Conservation (phyloP, 495 filamentous ascomycete species). For the Hypoxylon perforatum region DNA sequence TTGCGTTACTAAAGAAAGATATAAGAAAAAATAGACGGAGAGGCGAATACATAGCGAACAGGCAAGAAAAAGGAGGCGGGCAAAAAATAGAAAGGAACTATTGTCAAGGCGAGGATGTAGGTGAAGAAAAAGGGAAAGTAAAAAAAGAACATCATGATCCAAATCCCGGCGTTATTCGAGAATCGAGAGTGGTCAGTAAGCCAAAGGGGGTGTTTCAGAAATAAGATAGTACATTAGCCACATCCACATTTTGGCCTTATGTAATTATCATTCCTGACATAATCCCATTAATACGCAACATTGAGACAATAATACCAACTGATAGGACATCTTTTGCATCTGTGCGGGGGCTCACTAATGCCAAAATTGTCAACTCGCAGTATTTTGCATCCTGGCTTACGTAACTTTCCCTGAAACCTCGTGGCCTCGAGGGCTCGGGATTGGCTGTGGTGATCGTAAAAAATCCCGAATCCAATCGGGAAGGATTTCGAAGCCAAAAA, state of each 20-base stretch:
- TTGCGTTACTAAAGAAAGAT: not conserved
- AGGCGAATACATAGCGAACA: too few species aligned
- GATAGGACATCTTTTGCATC: not conserved
- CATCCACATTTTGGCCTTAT: not conserved
- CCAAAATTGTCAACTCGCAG: constrained; percentile 4
- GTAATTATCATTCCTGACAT: constrained; percentile 12
- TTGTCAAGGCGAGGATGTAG: constrained; percentile 3
- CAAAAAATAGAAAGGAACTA: not conserved
- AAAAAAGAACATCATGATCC: constrained; percentile 10
- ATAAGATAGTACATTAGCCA: not conserved
- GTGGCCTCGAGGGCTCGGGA: constrained; percentile 28
- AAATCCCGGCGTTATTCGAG: not conserved
- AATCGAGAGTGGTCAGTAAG: not conserved
- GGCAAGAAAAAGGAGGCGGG: not conserved
- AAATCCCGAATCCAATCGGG: constrained; percentile 43
- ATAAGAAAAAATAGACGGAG: constrained; percentile 4
- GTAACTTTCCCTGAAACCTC: constrained; percentile 37
- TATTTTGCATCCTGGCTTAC: constrained; percentile 16
- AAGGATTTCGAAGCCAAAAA: constrained; percentile 35
- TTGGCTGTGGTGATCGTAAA: constrained; percentile 29
- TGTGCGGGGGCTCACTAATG: not conserved
- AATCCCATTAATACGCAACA: too few species aligned
- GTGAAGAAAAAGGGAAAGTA: not conserved
- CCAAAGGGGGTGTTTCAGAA: not conserved
- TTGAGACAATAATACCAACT: constrained; percentile 8